Percentiles rank a stretch among this genome's conserved stretches.
phyloP scores from a whole-genome alignment of 129 eudicot genomes.

The Pulicaria dysenterica region DNA sequence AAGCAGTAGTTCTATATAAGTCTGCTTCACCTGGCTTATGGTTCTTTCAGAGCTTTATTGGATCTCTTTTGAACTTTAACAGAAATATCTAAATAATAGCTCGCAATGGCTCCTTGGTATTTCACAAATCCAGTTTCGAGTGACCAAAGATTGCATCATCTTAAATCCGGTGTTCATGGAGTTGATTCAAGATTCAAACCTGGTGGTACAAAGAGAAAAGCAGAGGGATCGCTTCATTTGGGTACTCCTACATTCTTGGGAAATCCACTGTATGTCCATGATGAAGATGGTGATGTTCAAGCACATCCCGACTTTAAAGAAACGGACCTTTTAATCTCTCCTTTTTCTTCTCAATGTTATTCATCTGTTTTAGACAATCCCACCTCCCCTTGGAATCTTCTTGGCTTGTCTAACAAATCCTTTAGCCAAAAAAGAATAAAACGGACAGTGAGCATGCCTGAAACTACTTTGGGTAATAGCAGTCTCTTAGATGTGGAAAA shows the following conservation, averaged over 20 bases:
- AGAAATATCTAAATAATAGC: constrained; percentile 14
- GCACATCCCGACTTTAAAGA: constrained; percentile 24
- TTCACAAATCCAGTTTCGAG: constrained; percentile 32
- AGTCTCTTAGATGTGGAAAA: constrained; percentile 28
- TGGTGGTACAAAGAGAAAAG: constrained; percentile 38
- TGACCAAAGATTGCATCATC: constrained; percentile 33
- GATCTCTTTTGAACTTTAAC: constrained; percentile 4
- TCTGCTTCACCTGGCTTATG: constrained; percentile 36
- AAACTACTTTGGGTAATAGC: constrained; percentile 30
- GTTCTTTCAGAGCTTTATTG: constrained; percentile 51
- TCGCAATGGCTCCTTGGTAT: constrained; percentile 39
- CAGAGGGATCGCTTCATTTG: constrained; percentile 25
- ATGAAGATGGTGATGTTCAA: constrained; percentile 16
- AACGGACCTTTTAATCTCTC: constrained; percentile 22
- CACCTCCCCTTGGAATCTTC: constrained; percentile 36
- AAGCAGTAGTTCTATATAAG: constrained; percentile 42
- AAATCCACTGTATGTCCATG: constrained; percentile 20
- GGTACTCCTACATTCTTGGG: constrained; percentile 25
- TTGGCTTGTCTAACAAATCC: constrained; percentile 33
- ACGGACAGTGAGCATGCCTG: constrained; percentile 46
- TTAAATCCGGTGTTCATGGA: constrained; percentile 17
- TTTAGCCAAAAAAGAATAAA: constrained; percentile 47
- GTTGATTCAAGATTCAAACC: constrained; percentile 32
- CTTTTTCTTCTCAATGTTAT: constrained; percentile 31
- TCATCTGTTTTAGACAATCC: constrained; percentile 33